Percentiles rank a stretch among this genome's conserved stretches.
Evolutionary conservation across 805 yeast species (phyloP).

Genomic region (Wickerhamiella kazuoi): DNA sequence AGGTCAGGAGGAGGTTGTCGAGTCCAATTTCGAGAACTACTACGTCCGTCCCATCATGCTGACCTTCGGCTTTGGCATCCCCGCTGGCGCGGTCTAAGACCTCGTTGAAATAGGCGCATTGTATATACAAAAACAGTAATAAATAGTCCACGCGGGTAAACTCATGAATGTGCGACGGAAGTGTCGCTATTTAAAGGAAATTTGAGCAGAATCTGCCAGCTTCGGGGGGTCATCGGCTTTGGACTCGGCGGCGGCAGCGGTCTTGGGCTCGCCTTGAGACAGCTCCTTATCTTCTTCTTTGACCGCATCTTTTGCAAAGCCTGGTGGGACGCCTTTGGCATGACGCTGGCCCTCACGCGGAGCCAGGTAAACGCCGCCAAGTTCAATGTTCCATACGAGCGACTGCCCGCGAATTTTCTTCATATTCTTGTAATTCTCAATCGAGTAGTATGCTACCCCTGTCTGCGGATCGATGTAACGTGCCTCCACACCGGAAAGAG

Average conservation of each 20-base stretch:
- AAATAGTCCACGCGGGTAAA: no score
- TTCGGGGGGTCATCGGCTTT: no score
- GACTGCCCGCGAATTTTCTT: slow-evolving; percentile 31
- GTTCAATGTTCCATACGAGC: slow-evolving; percentile 33
- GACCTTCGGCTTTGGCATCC: slow-evolving; percentile 80
- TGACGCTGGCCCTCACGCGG: slow-evolving; percentile 28
- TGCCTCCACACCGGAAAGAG: slow-evolving; percentile 61
- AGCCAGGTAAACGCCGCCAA: slow-evolving; percentile 31
- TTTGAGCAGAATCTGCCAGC: no score
- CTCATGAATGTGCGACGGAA: no score
- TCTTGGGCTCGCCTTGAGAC: no score
- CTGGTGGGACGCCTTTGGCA: slow-evolving; percentile 80
- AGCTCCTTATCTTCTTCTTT: no score
- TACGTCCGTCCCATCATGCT: slow-evolving; percentile 77
- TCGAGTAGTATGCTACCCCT: slow-evolving; percentile 72
- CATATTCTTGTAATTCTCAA: slow-evolving; percentile 59
- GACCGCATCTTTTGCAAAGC: slow-evolving; percentile 40
- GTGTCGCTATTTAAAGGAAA: no score
- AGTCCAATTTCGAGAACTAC: slow-evolving; percentile 71
- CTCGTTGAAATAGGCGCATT: no score
- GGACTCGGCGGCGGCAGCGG: no score
- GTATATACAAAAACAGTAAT: no score
- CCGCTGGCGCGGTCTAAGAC: slow-evolving; percentile 2
- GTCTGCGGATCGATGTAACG: slow-evolving; percentile 74
- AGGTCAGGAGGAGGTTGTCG: slow-evolving; percentile 83